Evolutionary conservation across 306 rosid species (phyloP).

Genomic region (Trichosanthes cucumerina): DNA sequence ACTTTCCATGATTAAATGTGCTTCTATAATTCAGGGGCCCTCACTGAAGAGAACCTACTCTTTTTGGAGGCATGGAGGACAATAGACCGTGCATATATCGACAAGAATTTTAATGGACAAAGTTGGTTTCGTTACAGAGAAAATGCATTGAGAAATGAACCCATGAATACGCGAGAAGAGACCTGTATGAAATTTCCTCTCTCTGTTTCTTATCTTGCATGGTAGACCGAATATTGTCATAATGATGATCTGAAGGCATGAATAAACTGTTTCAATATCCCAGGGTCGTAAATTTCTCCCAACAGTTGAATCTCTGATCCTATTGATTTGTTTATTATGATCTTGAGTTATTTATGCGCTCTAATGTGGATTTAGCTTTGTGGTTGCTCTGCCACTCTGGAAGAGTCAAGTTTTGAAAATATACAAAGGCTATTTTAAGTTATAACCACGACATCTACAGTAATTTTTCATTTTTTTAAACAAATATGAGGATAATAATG

Average conservation of each 20-base stretch:
- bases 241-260: background rate
- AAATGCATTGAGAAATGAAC: conserved; percentile 71
- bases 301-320: background rate
- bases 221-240: background rate
- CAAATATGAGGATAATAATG: background rate
- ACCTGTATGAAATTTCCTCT: conserved; percentile 53
- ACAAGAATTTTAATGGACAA: conserved; percentile 85
- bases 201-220: background rate
- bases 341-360: background rate
- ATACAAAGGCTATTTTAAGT: background rate
- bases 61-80: conserved; percentile 96
- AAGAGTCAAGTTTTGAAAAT: background rate
- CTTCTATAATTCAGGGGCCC: conserved; percentile 35
- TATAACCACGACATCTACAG: background rate
- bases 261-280: background rate
- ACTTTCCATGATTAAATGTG: background rate
- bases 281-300: background rate
- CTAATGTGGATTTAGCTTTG: background rate
- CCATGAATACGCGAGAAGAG: conserved; percentile 79
- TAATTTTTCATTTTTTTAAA: background rate
- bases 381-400: background rate
- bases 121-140: conserved; percentile 98
- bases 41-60: conserved; percentile 80
- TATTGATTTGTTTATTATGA: background rate
- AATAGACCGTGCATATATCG: conserved; percentile 88